These are phyloP conservation scores for Saitozyma podzolica DNA, from an alignment of 768 basidiomycete species.

Conservation along the genomic window DNA sequence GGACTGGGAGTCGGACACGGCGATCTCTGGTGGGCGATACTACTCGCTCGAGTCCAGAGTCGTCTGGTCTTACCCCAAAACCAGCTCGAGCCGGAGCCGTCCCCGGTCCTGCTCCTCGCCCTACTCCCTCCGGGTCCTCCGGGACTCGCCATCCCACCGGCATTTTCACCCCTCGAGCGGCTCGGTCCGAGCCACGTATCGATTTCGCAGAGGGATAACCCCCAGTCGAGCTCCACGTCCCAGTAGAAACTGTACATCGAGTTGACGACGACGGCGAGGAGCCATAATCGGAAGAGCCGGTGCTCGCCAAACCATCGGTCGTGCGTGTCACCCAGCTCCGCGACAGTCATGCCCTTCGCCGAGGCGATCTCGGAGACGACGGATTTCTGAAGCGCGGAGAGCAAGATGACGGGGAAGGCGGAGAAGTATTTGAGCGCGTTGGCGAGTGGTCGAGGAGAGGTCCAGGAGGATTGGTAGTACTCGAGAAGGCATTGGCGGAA, in stretches of 20 bases:
- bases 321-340: conserved; percentile 49
- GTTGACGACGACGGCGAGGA: conserved; percentile 79
- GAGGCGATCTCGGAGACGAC: conserved; percentile 64
- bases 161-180: neutral
- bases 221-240: conserved; percentile 99
- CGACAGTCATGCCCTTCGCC: conserved; percentile 55
- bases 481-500: conserved; percentile 93
- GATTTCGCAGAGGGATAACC: conserved; percentile 69
- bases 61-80: too few species aligned
- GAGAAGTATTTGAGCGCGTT: conserved; percentile 97
- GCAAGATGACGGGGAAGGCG: conserved; percentile 91
- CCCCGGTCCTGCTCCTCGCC: neutral
- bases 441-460: conserved; percentile 70
- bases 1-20: conserved; percentile 5
- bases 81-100: neutral
- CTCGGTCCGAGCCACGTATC: conserved; percentile 44
- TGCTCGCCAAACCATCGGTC: conserved; percentile 72
- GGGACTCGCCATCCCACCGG: too few species aligned
- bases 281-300: conserved; percentile 79
- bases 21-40: conserved; percentile 6
- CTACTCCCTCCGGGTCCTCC: neutral
- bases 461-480: conserved; percentile 65
- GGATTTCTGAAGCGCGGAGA: conserved; percentile 84
- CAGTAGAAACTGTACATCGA: conserved; percentile 98
- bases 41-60: neutral